Evolutionary conservation across 163 green algal species (phyloP), one percentile per base, ranked within the genome.

Genomic region (Scenedesmus sp.): DNA sequence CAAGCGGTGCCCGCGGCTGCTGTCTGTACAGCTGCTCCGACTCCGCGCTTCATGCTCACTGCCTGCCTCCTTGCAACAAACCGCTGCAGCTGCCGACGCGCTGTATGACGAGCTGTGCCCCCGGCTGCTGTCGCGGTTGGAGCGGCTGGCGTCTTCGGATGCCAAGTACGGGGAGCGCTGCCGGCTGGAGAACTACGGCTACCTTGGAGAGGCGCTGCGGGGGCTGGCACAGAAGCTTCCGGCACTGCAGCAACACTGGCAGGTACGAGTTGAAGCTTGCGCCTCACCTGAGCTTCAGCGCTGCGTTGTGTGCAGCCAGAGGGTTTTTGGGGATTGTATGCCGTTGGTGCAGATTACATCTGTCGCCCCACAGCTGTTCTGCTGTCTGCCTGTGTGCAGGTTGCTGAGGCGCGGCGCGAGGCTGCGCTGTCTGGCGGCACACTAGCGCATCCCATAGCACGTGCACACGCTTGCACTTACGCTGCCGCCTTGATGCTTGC

Each of bases 91-190:
- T 8, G 88, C 55, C 26, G 90, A 90, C 56, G 59, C 12, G 3
- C 4, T 82, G n/a, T 91, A 93, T 62, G 56, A 74, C 5, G n/a
- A 57, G 84, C 54, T 91, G 73, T 73, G 52, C 34, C 76, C 60
- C 0, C 56, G 56, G 20, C 46, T 88, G 70, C 76, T 93, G 13
- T 57, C 57, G 3, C 84, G 84, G 18, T 60, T 93, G 46, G 90
- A 91, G 84, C 90, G 90, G 54, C 34, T 84, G 34, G 90, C 90
- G 0, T 23, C 84, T 4, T 55, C 15, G 7, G 90, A 93, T 8
- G 55, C 90, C 15, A 93, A 93, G 76, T 91, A 93, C 57, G 46
- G 23, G 3, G 84, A 93, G 55, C 87, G 90, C 54, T 89, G 89
- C 60, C 52, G 85, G 8, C 90, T 93, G 76, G 79, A 88, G 77